phyloP scores from a whole-genome alignment of 202 grass and related monocot genomes.

The Panicum virgatum region DNA sequence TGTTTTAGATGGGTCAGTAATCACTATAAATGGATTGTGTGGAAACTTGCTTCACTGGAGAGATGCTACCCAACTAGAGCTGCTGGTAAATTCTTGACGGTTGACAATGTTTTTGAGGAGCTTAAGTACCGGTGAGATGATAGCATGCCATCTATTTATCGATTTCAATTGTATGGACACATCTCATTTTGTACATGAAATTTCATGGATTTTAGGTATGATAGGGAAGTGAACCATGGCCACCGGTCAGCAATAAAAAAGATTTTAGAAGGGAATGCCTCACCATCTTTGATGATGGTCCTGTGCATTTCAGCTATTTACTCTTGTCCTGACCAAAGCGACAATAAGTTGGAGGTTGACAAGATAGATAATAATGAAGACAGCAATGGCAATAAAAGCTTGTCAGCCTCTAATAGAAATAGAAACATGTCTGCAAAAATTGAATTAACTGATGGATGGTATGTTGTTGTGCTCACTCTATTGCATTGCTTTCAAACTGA shows the following conservation, averaged over 20 bases:
- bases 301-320: conserved; percentile 88
- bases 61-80: conserved; percentile 75
- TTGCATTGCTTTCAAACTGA: conserved; percentile 35
- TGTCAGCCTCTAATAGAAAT: conserved; percentile 37
- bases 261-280: conserved; percentile 90
- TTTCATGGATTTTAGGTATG: conserved; percentile 70
- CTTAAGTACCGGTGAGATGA: conserved; percentile 82
- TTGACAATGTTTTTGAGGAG: conserved; percentile 88
- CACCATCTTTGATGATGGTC: conserved; percentile 87
- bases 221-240: conserved; percentile 88
- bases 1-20: conserved; percentile 88
- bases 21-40: conserved; percentile 97
- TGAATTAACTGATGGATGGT: conserved; percentile 97
- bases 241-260: conserved; percentile 91
- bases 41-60: conserved; percentile 93
- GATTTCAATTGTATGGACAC: conserved; percentile 33
- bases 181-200: conserved; percentile 37
- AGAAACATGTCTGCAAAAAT: conserved; percentile 50
- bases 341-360: conserved; percentile 41
- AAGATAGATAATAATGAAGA: conserved; percentile 37
- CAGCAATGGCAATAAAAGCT: conserved; percentile 31
- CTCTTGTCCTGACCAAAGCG: conserved; percentile 48
- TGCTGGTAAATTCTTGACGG: conserved; percentile 77
- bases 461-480: conserved; percentile 38
- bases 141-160: conserved; percentile 26